Evolutionary conservation across 2,329 filamentous ascomycete genomes (phyloP).

Genomic region (Nigrograna mackinnonii): DNA sequence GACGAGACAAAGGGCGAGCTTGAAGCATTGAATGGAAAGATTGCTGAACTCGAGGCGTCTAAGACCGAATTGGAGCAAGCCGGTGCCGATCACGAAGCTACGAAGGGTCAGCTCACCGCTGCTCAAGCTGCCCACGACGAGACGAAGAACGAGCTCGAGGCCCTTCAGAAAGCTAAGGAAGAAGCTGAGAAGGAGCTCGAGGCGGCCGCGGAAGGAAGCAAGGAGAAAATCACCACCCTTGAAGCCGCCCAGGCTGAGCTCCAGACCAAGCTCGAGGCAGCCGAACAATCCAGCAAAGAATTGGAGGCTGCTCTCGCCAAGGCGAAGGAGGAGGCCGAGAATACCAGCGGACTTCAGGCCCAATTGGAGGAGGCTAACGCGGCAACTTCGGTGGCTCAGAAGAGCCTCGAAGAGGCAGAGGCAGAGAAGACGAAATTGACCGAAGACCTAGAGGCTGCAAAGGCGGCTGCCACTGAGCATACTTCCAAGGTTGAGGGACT

Average conservation of each 20-base stretch:
- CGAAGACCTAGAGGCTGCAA: background rate
- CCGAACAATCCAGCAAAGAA: background rate
- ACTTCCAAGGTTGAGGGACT: background rate
- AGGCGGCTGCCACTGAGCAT: background rate
- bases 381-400: background rate
- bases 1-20: background rate
- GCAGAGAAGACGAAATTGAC: background rate
- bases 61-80: conserved; percentile 11
- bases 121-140: conserved; percentile 1
- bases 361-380: background rate
- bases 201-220: no score
- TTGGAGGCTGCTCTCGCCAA: conserved; percentile 1
- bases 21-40: background rate
- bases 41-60: conserved; percentile 8
- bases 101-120: conserved; percentile 11
- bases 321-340: background rate
- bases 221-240: no score
- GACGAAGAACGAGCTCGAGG: conserved; percentile 13
- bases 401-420: background rate
- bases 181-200: background rate
- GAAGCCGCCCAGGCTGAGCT: background rate
- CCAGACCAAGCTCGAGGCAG: conserved; percentile 2
- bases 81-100: conserved; percentile 4
- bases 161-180: background rate
- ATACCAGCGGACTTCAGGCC: background rate